Evolutionary conservation across 768 basidiomycete species (phyloP).

Genomic region (Hygrocybe coccinea): DNA sequence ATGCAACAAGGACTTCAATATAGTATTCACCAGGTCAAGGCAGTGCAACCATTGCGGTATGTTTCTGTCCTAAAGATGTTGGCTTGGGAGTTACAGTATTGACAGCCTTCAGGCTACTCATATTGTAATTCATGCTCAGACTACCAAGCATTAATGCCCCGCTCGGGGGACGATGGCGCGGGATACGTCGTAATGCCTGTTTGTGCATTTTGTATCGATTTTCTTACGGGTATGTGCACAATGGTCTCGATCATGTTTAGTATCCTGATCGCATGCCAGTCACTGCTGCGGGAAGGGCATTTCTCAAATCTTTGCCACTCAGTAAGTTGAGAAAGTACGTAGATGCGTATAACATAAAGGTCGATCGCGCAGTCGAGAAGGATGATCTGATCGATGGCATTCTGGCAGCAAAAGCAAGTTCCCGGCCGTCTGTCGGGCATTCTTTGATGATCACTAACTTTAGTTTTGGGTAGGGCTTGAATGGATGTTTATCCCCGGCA

Average conservation of each 20-base stretch:
- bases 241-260: slow-evolving; percentile 5
- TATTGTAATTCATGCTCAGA: slow-evolving; percentile 74
- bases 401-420: slow-evolving; percentile 48
- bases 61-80: slow-evolving; percentile 17
- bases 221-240: slow-evolving; percentile 50
- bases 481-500: slow-evolving; percentile 55
- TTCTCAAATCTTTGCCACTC: slow-evolving; percentile 53
- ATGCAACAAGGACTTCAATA: slow-evolving; percentile 69
- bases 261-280: slow-evolving; percentile 37
- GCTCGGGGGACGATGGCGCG: slow-evolving; percentile 40
- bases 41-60: slow-evolving; percentile 74
- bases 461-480: slow-evolving; percentile 49
- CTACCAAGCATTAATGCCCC: slow-evolving; percentile 75
- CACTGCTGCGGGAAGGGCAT: slow-evolving; percentile 58
- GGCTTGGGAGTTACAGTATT: slow-evolving; percentile 4
- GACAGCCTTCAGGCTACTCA: slow-evolving; percentile 47
- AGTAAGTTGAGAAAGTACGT: slow-evolving; percentile 65
- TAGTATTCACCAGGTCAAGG: slow-evolving; percentile 58
- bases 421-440: not conserved
- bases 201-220: slow-evolving; percentile 71
- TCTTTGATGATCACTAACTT: not conserved
- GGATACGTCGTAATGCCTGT: slow-evolving; percentile 66
- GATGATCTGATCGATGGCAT: slow-evolving; percentile 71
- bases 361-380: slow-evolving; percentile 65
- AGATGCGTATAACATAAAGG: slow-evolving; percentile 61